phyloP scores from a whole-genome alignment of 495 filamentous ascomycete species.

The Podospora appendiculata region DNA sequence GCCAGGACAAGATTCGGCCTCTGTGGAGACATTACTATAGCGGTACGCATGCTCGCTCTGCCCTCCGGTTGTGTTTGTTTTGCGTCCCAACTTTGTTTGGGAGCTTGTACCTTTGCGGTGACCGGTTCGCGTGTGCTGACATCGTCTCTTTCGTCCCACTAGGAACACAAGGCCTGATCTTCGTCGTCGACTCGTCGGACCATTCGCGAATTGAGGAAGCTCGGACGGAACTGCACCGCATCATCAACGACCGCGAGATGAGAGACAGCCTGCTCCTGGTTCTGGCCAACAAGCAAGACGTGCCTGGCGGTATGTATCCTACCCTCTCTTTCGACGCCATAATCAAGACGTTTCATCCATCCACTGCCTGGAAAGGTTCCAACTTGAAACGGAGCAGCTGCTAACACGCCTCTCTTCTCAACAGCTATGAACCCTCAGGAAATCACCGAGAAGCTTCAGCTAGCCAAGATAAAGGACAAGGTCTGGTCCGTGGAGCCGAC shows the following conservation, averaged over 20 bases:
- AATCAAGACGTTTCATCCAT: background rate
- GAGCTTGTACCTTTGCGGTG: background rate
- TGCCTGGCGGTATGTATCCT: conserved; percentile 69
- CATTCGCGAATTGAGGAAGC: conserved; percentile 83
- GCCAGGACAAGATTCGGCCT: conserved; percentile 98
- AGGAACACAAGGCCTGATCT: conserved; percentile 96
- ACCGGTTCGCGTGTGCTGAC: background rate
- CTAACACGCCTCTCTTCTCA: background rate
- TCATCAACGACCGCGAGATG: conserved; percentile 98
- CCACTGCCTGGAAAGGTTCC: background rate
- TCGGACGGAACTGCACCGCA: conserved; percentile 79
- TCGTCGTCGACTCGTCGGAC: conserved; percentile 93
- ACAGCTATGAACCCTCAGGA: conserved; percentile 81
- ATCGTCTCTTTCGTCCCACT: background rate
- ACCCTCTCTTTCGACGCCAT: background rate
- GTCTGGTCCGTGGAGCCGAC: conserved; percentile 95
- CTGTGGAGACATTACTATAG: conserved; percentile 99
- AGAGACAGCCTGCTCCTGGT: conserved; percentile 89
- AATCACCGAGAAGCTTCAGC: conserved; percentile 75
- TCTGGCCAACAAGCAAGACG: conserved; percentile 98
- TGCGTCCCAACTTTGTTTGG: background rate
- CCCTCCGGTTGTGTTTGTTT: too few relatives aligned
- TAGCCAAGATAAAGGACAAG: conserved; percentile 81
- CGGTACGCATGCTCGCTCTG: conserved; percentile 45
- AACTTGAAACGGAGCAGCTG: too few relatives aligned